phyloP scores from a whole-genome alignment of 805 yeast genomes.

The Candida lessepsii region DNA sequence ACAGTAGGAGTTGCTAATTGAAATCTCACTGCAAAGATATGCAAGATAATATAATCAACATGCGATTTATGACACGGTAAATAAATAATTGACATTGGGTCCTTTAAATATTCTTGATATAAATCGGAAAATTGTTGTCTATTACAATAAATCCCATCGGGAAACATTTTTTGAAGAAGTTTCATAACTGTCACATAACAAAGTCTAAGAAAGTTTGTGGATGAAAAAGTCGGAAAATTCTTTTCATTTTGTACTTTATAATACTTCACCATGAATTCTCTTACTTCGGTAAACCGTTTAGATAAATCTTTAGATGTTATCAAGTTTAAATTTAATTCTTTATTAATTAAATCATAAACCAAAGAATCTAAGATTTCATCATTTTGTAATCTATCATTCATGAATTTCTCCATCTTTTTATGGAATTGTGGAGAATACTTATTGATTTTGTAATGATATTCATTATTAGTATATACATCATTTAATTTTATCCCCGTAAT shows the following conservation, averaged over 20 bases:
- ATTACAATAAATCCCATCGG: conserved; percentile 42
- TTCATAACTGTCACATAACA: conserved; percentile 40
- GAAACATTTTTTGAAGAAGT: conserved; percentile 37
- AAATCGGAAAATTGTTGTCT: conserved; percentile 28
- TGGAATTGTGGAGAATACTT: conserved; percentile 30
- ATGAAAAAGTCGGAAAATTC: conserved; percentile 34
- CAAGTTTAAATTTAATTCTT: conserved; percentile 37
- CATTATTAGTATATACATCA: conserved; percentile 33
- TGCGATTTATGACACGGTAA: conserved; percentile 65
- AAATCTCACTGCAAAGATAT: conserved; percentile 51
- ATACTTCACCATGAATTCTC: conserved; percentile 37
- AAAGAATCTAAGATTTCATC: conserved; percentile 37
- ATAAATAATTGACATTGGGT: conserved; percentile 47
- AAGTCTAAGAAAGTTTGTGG: conserved; percentile 27
- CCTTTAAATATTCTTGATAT: conserved; percentile 29
- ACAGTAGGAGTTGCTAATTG: conserved; percentile 55
- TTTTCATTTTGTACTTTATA: conserved; percentile 35
- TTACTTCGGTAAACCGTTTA: conserved; percentile 34
- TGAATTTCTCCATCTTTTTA: conserved; percentile 24
- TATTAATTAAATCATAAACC: conserved; percentile 33
- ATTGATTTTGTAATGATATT: conserved; percentile 33
- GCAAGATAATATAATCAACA: conserved; percentile 58
- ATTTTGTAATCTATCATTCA: conserved; percentile 32
- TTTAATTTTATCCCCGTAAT: conserved; percentile 27
- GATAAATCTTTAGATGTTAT: conserved; percentile 33